A percentile compares a stretch with the other conserved stretches of the same genome.
phyloP scores from a whole-genome alignment of 139 green algal genomes.

The Edaphochlamys debaryana region DNA sequence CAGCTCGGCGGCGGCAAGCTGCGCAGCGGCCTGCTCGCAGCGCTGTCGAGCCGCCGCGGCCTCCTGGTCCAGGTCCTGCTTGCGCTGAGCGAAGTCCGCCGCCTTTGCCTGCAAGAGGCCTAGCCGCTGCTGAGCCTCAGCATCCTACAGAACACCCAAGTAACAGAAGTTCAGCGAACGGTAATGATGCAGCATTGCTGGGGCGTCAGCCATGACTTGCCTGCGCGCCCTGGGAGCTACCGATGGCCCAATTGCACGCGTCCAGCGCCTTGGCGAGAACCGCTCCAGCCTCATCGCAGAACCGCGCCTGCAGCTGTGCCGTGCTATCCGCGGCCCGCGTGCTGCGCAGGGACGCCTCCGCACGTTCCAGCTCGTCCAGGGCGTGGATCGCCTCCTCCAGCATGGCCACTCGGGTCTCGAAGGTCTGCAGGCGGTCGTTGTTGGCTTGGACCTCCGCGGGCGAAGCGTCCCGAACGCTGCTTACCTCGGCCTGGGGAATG shows the following conservation, averaged over 20 bases:
- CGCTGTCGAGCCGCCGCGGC: not conserved
- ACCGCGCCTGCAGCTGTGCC: not conserved
- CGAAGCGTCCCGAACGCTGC: not conserved
- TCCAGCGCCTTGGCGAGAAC: not conserved
- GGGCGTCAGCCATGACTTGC: too few species aligned
- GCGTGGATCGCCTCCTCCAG: not conserved
- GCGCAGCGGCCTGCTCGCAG: not conserved
- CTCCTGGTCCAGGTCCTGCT: not conserved
- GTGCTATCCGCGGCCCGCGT: not conserved
- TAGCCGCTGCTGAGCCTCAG: too few species aligned
- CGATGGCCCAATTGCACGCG: too few species aligned
- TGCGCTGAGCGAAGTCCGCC: not conserved
- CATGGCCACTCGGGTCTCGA: slow-evolving; percentile 10
- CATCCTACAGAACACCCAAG: too few species aligned
- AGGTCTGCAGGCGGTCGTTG: not conserved
- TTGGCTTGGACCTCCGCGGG: slow-evolving; percentile 15
- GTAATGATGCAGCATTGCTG: too few species aligned
- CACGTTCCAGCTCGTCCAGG: not conserved
- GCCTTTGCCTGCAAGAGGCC: not conserved
- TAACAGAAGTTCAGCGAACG: too few species aligned
- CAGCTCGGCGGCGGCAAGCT: not conserved
- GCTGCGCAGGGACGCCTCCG: not conserved
- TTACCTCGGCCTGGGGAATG: not conserved
- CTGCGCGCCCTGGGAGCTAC: too few species aligned
- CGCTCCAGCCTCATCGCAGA: not conserved